A percentile compares a stretch with the other conserved stretches of the same genome.
These are phyloP conservation scores for Apiospora sp. DNA, from an alignment of 2,329 filamentous ascomycete genomes.

Conservation along the genomic window DNA sequence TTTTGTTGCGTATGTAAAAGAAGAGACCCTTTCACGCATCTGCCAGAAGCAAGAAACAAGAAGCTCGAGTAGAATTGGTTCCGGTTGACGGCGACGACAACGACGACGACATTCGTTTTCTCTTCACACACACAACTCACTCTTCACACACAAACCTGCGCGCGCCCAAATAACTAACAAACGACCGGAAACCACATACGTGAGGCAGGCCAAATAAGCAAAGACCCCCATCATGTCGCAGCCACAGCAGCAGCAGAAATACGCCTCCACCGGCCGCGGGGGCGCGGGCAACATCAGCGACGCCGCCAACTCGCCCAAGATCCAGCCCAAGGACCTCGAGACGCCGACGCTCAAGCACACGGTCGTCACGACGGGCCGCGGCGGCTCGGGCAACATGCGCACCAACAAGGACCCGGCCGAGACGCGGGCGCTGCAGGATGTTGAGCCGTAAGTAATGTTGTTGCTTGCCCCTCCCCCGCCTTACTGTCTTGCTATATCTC, in stretches of 20 bases:
- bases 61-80: no score
- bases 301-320: conserved; percentile 52
- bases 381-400: conserved; percentile 89
- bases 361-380: conserved; percentile 89
- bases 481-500: conserved; percentile 20
- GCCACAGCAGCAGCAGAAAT: conserved; percentile 32
- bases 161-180: no score
- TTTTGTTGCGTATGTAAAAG: not conserved
- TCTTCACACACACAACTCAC: no score
- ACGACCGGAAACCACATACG: not conserved
- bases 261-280: conserved; percentile 76
- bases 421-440: conserved; percentile 84
- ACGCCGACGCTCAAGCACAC: conserved; percentile 85
- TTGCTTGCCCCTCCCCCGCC: conserved; percentile 34
- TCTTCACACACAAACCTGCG: no score
- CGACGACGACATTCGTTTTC: no score
- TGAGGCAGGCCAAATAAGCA: not conserved
- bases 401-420: conserved; percentile 73
- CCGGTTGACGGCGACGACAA: no score
- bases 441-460: conserved; percentile 69
- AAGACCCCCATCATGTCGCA: conserved; percentile 46
- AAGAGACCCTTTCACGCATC: not conserved
- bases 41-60: not conserved
- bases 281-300: conserved; percentile 79
- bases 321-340: conserved; percentile 71